Base-by-base conservation (phyloP, 2,329 filamentous ascomycete species). In the Penicillium sp. region DNA sequence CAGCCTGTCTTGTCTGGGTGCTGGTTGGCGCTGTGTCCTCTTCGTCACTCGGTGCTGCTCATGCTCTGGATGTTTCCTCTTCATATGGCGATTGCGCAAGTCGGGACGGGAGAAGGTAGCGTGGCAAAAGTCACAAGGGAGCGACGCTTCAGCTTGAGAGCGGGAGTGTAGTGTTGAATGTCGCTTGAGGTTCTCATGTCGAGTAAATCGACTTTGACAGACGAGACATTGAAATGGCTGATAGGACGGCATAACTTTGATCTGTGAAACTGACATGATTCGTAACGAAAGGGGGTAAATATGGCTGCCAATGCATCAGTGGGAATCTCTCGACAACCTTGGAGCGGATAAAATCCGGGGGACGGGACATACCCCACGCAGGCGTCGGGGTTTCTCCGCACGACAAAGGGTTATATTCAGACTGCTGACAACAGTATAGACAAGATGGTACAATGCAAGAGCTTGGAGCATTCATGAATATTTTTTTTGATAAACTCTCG, bases 201-300 rank as follows among this genome's bases (percentile, higher is more conserved):
- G 68, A 29, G 74, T 76, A 44, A 77, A 76, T 31, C 73, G 74
- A 51, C 66, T 71, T 44, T 67, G 68, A 56, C 77, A 78, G 51
- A 78, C 53, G 29, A 64, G 59, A 61, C 76, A 79, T 62, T 79
- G 71, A 52, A 77, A 78, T 10, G 76, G 76, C 59, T 78, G 76
- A 19, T 60, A 66, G 5, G 59, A 48, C 3, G 61, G 49, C 21
- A 50, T 54, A 7, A 27, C 36, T 50, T 33, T 58, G 7, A 25
- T 7, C 15, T 45, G 58, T 6, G 55, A 21, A 17, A 43, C 39
- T n/a, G 53, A 55, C 53, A 50, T 48, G 1, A 13, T 41, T 17
- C 19, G 10, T 21, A 47, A 29, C 43, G 31, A 33, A 33, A 15
- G 12, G 12, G 21, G 31, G 27, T 12, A 19, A 43, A 43, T 3